Conservation (phyloP, 2,329 filamentous ascomycete species). For the Neonectria hederae region DNA sequence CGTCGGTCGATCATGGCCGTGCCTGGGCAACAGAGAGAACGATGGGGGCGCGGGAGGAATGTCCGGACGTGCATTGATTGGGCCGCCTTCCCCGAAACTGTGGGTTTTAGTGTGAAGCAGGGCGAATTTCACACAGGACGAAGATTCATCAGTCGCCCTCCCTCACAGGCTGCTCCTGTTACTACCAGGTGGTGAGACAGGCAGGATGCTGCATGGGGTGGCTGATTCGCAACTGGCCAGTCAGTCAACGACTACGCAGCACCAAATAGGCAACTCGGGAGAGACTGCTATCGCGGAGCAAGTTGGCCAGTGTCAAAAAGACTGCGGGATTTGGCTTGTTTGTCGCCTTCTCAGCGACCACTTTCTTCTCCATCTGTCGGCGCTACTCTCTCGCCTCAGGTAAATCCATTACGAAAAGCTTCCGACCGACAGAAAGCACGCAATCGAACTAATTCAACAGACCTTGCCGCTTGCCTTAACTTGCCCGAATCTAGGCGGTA, state of each 20-base stretch:
- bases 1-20: slow-evolving; percentile 31
- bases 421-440: slow-evolving; percentile 1
- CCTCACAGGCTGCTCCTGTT: background rate
- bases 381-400: background rate
- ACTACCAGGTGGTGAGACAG: slow-evolving; percentile 7
- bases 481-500: background rate
- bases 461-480: background rate
- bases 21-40: slow-evolving; percentile 20
- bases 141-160: background rate
- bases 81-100: slow-evolving; percentile 26
- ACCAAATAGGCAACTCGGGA: slow-evolving; percentile 3
- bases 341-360: background rate
- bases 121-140: slow-evolving; percentile 13
- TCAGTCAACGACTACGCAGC: slow-evolving; percentile 8
- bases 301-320: background rate
- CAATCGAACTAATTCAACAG: slow-evolving; percentile 1
- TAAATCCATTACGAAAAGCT: slow-evolving; percentile 5
- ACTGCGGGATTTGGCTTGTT: background rate
- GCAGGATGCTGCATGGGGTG: slow-evolving; percentile 5
- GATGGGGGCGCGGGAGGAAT: slow-evolving; percentile 2
- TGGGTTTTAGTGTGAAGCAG: slow-evolving; percentile 22
- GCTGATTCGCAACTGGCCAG: background rate
- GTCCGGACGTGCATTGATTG: slow-evolving; percentile 25
- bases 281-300: background rate
- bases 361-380: background rate